Conservation (phyloP, 2,329 filamentous ascomycete genomes). For the Ophioceras dolichostomum region DNA sequence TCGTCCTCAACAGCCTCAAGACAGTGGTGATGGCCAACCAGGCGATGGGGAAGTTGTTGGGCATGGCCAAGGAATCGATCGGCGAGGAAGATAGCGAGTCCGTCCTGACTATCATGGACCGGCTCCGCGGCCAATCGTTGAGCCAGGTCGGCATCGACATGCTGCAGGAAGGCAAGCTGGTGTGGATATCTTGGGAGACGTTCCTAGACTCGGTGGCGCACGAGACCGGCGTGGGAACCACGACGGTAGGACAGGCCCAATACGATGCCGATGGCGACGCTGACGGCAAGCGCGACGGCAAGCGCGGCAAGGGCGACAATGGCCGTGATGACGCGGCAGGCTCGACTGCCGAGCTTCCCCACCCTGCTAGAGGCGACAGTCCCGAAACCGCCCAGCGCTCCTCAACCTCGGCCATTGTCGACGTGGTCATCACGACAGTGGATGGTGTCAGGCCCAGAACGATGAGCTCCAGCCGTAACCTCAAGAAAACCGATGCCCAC, state of each 20-base stretch:
- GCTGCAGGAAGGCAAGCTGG: constrained; percentile 51
- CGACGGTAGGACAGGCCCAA: constrained; percentile 9
- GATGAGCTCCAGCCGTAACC: background rate
- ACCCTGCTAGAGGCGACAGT: no score
- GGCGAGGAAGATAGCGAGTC: constrained; percentile 25
- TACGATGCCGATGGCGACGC: constrained; percentile 1
- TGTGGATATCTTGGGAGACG: constrained; percentile 46
- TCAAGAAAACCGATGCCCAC: constrained; percentile 12
- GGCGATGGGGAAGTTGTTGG: constrained; percentile 58
- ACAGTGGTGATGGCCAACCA: constrained; percentile 64
- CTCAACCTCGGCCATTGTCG: constrained; percentile 44
- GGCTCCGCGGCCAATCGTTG: constrained; percentile 52
- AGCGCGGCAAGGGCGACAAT: background rate
- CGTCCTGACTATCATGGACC: constrained; percentile 37
- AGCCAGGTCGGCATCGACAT: constrained; percentile 63
- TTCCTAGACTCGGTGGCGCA: constrained; percentile 42
- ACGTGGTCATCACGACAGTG: constrained; percentile 51
- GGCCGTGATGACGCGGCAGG: constrained; percentile 8
- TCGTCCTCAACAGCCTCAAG: constrained; percentile 57
- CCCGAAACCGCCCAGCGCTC: no score
- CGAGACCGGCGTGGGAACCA: constrained; percentile 22
- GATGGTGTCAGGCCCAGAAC: constrained; percentile 23
- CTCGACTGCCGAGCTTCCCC: constrained; percentile 4
- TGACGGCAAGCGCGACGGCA: background rate
- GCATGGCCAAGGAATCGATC: constrained; percentile 33